Percentiles rank a stretch among this genome's conserved stretches.
These are phyloP conservation scores for Phanerochaete sordida DNA, from an alignment of 768 basidiomycete species.

Conservation along the genomic window DNA sequence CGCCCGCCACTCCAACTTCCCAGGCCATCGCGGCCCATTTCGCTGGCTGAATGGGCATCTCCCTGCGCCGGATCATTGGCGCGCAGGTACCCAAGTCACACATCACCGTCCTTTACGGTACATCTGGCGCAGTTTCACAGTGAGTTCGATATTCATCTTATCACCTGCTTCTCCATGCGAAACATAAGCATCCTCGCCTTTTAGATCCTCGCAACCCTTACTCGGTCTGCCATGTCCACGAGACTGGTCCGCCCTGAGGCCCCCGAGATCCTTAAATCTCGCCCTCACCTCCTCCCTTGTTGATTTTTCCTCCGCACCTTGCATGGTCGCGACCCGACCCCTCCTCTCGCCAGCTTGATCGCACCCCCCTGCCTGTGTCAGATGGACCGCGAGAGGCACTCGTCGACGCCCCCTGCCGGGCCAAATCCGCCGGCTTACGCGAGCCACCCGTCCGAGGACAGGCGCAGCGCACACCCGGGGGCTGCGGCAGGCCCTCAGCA, in stretches of 20 bases:
- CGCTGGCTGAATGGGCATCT: constrained; percentile 6
- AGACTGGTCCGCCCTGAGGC: constrained; percentile 16
- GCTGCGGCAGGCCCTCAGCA: background rate
- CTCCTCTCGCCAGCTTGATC: constrained; percentile 5
- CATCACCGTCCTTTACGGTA: constrained; percentile 15
- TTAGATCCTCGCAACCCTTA: constrained; percentile 21
- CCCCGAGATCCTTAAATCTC: constrained; percentile 12
- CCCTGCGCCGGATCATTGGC: constrained; percentile 19
- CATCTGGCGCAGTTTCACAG: constrained; percentile 17
- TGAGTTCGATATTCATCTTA: constrained; percentile 27
- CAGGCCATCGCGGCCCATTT: constrained; percentile 12
- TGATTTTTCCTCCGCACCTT: constrained; percentile 7
- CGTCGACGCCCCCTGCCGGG: constrained; percentile 25
- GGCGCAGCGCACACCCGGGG: constrained; percentile 10
- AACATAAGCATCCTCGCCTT: constrained; percentile 19
- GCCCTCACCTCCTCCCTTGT: constrained; percentile 19
- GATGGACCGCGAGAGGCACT: constrained; percentile 37
- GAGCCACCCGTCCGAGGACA: constrained; percentile 18
- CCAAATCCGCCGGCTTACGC: constrained; percentile 12
- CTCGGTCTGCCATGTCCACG: constrained; percentile 21
- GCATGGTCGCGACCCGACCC: constrained; percentile 13
- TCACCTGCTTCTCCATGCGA: constrained; percentile 17
- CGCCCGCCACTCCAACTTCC: background rate
- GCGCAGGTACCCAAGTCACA: constrained; percentile 12
- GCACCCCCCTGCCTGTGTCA: background rate